These are phyloP conservation scores for Boechera retrofracta DNA, from an alignment of 345 rosid species.

Conservation along the genomic window DNA sequence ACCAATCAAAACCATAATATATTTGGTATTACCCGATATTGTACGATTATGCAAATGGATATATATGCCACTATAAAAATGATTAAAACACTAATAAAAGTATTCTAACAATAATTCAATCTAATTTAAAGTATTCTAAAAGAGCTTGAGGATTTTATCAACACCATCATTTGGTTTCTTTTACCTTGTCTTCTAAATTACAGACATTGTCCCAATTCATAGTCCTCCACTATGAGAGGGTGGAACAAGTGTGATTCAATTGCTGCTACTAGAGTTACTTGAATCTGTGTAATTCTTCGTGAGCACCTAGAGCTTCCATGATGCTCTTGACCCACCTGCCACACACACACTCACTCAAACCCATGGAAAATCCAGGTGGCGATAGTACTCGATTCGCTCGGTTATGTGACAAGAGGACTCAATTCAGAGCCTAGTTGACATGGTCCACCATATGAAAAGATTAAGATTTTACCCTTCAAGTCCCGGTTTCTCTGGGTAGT, in stretches of 20 bases:
- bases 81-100: no score
- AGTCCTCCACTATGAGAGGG: neutral
- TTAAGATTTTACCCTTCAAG: conserved; percentile 74
- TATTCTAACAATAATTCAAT: neutral
- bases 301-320: conserved; percentile 67
- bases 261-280: conserved; percentile 10
- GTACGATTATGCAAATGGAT: neutral
- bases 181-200: neutral
- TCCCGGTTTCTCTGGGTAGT: conserved; percentile 79
- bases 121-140: no score
- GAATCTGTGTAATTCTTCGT: conserved; percentile 25
- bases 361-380: conserved; percentile 11
- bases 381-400: neutral
- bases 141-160: neutral
- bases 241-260: conserved; percentile 8
- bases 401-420: conserved; percentile 3
- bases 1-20: no score
- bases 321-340: conserved; percentile 89
- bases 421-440: neutral
- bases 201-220: neutral
- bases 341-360: conserved; percentile 20
- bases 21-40: no score
- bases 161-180: neutral
- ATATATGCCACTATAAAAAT: no score
- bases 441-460: conserved; percentile 6